Conservation (phyloP, 805 yeast genomes). For the Starmera quercuum region DNA sequence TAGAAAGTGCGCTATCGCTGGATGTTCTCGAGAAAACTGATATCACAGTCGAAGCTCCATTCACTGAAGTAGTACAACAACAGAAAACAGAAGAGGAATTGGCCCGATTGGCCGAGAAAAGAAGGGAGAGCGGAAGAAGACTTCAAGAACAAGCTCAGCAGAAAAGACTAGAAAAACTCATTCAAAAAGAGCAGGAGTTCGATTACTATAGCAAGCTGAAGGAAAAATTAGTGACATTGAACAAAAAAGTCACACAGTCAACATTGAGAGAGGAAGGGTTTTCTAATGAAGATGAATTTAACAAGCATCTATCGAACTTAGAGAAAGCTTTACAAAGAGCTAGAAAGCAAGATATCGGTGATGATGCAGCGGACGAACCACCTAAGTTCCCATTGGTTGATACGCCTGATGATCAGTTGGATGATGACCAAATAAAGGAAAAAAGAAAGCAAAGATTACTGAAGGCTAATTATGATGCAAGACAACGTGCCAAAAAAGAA, state of each 20-base stretch:
- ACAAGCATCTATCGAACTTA: constrained; percentile 53
- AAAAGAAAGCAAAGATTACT: constrained; percentile 77
- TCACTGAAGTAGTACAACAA: constrained; percentile 52
- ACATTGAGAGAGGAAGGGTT: constrained; percentile 68
- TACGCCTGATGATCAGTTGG: constrained; percentile 75
- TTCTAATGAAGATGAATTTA: constrained; percentile 64
- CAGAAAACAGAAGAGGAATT: constrained; percentile 83
- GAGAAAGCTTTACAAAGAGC: constrained; percentile 68
- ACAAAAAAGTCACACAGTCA: constrained; percentile 45
- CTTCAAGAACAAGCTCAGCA: constrained; percentile 91
- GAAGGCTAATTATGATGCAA: constrained; percentile 85
- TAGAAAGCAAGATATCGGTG: constrained; percentile 56
- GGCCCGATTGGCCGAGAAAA: constrained; percentile 63
- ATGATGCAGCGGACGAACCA: constrained; percentile 32
- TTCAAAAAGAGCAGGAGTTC: constrained; percentile 74
- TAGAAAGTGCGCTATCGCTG: constrained; percentile 47
- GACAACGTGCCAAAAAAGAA: constrained; percentile 73
- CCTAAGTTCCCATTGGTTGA: constrained; percentile 72
- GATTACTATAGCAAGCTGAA: constrained; percentile 59
- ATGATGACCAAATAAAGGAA: constrained; percentile 75
- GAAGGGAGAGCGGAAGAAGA: constrained; percentile 79
- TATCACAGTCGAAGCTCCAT: constrained; percentile 76
- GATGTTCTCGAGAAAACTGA: constrained; percentile 63
- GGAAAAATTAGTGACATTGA: constrained; percentile 40
- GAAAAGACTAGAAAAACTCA: constrained; percentile 69